These are phyloP conservation scores for Fulvia fulva DNA, from an alignment of 2,329 filamentous ascomycete species.

Conservation along the genomic window DNA sequence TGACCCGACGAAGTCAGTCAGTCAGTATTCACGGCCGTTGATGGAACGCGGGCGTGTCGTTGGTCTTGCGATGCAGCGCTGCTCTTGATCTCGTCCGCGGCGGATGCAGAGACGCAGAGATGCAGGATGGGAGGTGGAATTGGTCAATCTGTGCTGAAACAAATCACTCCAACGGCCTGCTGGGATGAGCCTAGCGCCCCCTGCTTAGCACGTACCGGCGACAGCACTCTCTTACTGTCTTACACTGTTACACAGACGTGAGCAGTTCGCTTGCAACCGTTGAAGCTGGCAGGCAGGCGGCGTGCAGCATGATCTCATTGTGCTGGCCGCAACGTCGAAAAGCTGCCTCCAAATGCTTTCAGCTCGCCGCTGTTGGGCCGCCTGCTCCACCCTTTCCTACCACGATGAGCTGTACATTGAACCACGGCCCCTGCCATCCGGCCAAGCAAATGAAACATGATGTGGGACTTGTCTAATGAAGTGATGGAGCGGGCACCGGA, in stretches of 20 bases:
- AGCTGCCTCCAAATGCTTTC: background rate
- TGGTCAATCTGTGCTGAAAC: background rate
- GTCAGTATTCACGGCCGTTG: background rate
- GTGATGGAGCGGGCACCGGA: background rate
- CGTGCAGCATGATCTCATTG: background rate
- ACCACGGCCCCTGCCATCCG: background rate
- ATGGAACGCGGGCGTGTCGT: background rate
- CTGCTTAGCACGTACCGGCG: background rate
- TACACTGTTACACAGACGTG: background rate
- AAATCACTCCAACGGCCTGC: background rate
- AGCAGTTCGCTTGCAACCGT: background rate
- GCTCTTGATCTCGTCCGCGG: background rate
- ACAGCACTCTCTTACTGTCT: background rate
- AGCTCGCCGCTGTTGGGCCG: background rate
- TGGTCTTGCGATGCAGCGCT: background rate
- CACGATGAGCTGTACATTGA: background rate
- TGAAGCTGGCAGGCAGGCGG: background rate
- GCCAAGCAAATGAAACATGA: background rate
- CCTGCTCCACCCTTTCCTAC: background rate
- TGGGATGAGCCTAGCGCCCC: background rate
- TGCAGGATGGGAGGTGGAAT: background rate
- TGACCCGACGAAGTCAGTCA: background rate
- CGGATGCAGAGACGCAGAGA: background rate
- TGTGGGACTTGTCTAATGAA: conserved; percentile 1
- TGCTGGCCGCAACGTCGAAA: background rate